Conservation (phyloP, 2,329 filamentous ascomycete genomes). For the Drechslera avenae region DNA sequence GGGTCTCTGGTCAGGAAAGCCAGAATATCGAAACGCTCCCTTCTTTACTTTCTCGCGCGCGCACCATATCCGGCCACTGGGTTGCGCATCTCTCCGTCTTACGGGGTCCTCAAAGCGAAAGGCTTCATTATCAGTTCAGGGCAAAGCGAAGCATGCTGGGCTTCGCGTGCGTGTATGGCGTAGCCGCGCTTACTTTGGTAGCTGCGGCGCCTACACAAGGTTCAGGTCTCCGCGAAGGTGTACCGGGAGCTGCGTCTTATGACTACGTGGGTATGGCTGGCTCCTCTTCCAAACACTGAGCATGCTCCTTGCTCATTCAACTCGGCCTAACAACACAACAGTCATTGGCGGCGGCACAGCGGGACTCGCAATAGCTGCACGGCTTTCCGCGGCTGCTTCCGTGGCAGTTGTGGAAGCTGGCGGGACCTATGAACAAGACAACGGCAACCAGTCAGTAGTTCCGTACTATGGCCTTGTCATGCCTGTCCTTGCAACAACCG, state of each 20-base stretch:
- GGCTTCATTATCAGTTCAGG: neutral
- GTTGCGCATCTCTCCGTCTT: neutral
- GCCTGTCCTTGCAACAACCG: conserved; percentile 22
- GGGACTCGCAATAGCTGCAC: conserved; percentile 32
- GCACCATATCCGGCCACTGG: neutral
- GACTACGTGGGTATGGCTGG: conserved; percentile 5
- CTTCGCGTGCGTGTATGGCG: neutral
- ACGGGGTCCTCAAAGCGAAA: neutral
- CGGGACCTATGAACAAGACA: conserved; percentile 31
- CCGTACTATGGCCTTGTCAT: conserved; percentile 27
- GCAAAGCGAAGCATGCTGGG: neutral
- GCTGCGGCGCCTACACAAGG: neutral
- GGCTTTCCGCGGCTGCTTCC: conserved; percentile 24
- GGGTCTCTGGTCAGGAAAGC: neutral
- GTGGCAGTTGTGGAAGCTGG: conserved; percentile 40
- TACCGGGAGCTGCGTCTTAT: conserved; percentile 2
- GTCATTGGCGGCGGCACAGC: conserved; percentile 39
- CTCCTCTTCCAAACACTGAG: neutral
- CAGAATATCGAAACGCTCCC: neutral
- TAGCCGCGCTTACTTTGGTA: neutral
- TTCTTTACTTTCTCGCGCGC: neutral
- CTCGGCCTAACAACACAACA: conserved; percentile 30
- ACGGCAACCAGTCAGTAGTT: conserved; percentile 35
- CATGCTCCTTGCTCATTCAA: conserved; percentile 20
- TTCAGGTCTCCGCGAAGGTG: neutral